Evolutionary conservation across 2,329 filamentous ascomycete genomes (phyloP), one percentile per base, ranked within the genome.

Genomic region (Camillea tinctor): DNA sequence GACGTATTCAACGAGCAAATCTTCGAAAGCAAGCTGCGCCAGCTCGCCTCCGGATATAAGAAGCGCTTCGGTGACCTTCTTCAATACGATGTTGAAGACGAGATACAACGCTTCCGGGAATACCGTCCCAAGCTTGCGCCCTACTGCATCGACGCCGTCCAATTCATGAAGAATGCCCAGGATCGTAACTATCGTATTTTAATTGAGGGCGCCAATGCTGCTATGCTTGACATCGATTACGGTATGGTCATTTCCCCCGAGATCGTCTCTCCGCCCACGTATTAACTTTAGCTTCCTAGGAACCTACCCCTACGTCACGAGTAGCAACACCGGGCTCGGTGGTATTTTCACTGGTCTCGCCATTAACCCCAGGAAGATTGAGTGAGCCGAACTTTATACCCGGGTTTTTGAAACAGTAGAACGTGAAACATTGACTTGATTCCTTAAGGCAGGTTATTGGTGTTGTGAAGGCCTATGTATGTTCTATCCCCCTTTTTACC

Each of bases 21-120:
- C 7, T 92, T 93, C 66, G 89, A 91, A 75, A 71, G 75, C 49
- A 90, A 89, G 74, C 76, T 93, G 50, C 81, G 87, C 49, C 76
- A 79, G 22, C 76, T 93, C 53, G 88, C 83, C 8, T 67, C 75
- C 5, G 86, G 84, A n/a, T 90, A 84, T 76, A 81, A 86, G 77
- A 87, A 88, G 77, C 56, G 66, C 50, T 69, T 62, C 80, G 88
- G 66, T 7, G 63, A 89, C 65, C 75, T 90, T 23, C 75, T 89
- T 57, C 72, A 85, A 64, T 85, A 86, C 72, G 86, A 92, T 63
- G 81, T 88, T 6, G 88, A 93, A 66, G 86, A 87, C 36, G 90
- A 93, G 76, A 82, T 93, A 64, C 73, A 73, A 22, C 78, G 79
- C 50, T 90, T 87, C 76, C 81, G 86, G 30, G 74, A 78, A 13